A percentile compares a stretch with the other conserved stretches of the same genome.
Conservation (phyloP, 116 monocot species). For the Papilionanthe hybrid region DNA sequence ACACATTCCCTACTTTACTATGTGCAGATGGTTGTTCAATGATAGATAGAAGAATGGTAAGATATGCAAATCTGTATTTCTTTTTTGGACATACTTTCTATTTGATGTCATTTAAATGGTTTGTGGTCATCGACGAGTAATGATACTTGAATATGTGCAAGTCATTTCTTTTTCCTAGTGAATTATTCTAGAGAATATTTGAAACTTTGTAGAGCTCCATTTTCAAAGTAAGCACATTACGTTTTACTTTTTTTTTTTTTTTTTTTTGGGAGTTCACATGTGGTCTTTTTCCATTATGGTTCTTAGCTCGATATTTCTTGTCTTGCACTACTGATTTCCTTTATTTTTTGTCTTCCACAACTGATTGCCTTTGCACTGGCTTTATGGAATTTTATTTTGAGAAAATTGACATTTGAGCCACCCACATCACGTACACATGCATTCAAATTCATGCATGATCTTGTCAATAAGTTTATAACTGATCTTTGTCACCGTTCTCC, state of each 20-base stretch:
- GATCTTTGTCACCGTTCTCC: background rate
- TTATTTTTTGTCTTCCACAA: too few species aligned
- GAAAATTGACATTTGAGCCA: background rate
- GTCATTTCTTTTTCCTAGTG: background rate
- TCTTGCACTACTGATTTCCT: background rate
- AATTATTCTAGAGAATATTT: background rate
- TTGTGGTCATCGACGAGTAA: background rate
- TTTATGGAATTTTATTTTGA: background rate
- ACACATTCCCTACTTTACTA: conserved; percentile 45
- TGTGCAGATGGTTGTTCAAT: conserved; percentile 48
- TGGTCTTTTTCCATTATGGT: background rate
- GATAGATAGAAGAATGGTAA: conserved; percentile 55
- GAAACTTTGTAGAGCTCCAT: background rate
- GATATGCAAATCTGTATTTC: background rate
- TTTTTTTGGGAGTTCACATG: background rate
- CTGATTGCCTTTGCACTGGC: background rate
- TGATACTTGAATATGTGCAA: background rate
- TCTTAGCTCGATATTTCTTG: background rate
- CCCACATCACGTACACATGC: background rate
- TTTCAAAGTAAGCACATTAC: background rate
- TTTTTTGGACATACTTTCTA: background rate
- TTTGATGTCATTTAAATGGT: background rate
- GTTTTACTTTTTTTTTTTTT: background rate
- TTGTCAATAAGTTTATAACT: background rate
- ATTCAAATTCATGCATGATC: background rate